phyloP scores from a whole-genome alignment of 495 filamentous ascomycete genomes.

The Hypoxylon subgilvum region DNA sequence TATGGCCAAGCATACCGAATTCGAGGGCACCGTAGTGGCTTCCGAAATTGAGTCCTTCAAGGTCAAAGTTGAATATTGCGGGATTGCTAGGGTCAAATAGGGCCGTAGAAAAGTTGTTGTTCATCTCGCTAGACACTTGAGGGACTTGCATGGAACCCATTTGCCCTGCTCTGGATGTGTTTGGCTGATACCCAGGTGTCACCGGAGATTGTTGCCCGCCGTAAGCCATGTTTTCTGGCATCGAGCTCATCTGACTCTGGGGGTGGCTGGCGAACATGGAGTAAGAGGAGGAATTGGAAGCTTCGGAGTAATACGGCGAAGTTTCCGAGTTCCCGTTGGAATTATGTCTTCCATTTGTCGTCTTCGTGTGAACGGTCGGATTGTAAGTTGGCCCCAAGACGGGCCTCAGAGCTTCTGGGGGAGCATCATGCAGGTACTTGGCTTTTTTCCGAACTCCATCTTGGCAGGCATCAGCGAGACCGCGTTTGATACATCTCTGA shows the following conservation, averaged over 20 bases:
- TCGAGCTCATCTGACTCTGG: slow-evolving; percentile 38
- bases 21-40: slow-evolving; percentile 93
- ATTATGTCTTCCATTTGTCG: slow-evolving; percentile 43
- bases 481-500: slow-evolving; percentile 90
- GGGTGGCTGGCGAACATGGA: slow-evolving; percentile 45
- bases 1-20: slow-evolving; percentile 91
- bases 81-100: slow-evolving; percentile 91
- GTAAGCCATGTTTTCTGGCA: slow-evolving; percentile 61
- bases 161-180: slow-evolving; percentile 41
- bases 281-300: slow-evolving; percentile 37
- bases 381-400: slow-evolving; percentile 63
- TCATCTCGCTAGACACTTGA: slow-evolving; percentile 47
- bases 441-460: slow-evolving; percentile 98
- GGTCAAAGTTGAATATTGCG: slow-evolving; percentile 88
- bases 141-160: slow-evolving; percentile 43
- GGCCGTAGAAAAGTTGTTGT: slow-evolving; percentile 56
- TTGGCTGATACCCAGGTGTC: slow-evolving; percentile 68
- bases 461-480: slow-evolving; percentile 86
- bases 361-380: slow-evolving; percentile 45
- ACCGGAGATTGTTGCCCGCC: slow-evolving; percentile 70
- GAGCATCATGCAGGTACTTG: slow-evolving; percentile 97
- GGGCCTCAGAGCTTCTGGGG: slow-evolving; percentile 68
- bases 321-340: slow-evolving; percentile 37
- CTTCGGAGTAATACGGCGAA: slow-evolving; percentile 40
- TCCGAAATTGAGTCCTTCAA: slow-evolving; percentile 91